Base-by-base conservation (phyloP, 495 filamentous ascomycete species). In the Trichoderma virens region DNA sequence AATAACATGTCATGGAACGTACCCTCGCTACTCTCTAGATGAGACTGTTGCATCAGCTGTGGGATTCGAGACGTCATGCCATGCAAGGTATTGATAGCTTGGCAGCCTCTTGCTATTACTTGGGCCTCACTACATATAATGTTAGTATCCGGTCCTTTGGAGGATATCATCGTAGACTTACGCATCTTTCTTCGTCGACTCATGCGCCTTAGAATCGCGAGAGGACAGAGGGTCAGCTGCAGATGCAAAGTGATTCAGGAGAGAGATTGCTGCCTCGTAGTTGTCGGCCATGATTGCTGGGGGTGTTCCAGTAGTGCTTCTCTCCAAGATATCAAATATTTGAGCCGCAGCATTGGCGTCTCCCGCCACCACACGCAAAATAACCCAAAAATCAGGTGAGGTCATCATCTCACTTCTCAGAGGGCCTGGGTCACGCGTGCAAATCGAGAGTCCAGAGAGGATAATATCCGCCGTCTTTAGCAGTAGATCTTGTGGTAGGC, bases 301-400 rank as follows among this genome's bases (percentile, higher is more conserved):
- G 18, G 87, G 86, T 23, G 80, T 76, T 23, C 80, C 79, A 3
- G 84, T 81, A 18, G 86, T 81, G 11, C 88, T 83, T 62, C 93
- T 86, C 69, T 92, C 86, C 1, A 97, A 80, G 13, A 98, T 86
- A 41, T 89, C 85, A 72, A 97, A 97, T 6, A 96, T 92, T 14
- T 85, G 81, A 0, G 87, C 80, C 28, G 91, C 87, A 1, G 88
- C 86, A 47, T 90, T 87, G 16, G 82, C 70, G 56, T 88, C 81
- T 9, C 77, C 76, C 41, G 90, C 84, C 38, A 99, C 79, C 11
- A 85, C 85, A 65, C 90, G 85, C 39, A 99, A 78, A 45, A 97
- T 92, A 18, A 90, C 88, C 94, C 94, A 99, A 74, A 99, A 97
- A 68, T 99, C 95, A 1, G 94, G 94, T 30, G 93, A 97, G 23